Base-by-base conservation (phyloP, 495 filamentous ascomycete species). In the Xylaria castorea region DNA sequence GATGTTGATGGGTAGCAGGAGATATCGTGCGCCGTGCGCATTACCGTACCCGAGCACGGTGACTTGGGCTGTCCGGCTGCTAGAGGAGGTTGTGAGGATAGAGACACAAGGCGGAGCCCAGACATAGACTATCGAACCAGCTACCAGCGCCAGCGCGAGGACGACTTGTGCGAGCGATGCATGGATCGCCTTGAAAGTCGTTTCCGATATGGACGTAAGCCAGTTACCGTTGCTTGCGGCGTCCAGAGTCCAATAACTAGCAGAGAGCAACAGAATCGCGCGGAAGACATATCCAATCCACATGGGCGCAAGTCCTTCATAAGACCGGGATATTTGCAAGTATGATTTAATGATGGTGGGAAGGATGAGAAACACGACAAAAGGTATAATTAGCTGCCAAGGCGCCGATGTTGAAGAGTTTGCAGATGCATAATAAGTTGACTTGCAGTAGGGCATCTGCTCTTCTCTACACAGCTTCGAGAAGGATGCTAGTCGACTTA, bases 391-490 rank as follows among this genome's bases (percentile, higher is more conserved):
- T 5, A 98, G 84, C 79, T 97, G 94, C 94, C 95, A 98, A 5
- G 91, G 90, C 1, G 95, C 93, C 2, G 96, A 98, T 34, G 94
- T 97, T 0, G 96, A 98, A 1, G 94, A 97, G 8, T 89, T 93
- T 12, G 92, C 90, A 0, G 95, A 97, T 25, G 96, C 90, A 79
- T 98, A 98, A 83, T 97, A 99, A 9, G 96, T 98, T 0, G 95
- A 97, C 48, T 88, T 89, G 85, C 96, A 99, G 83, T 91, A 93
- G 1, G 97, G 96, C 93, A 98, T 97, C 81, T 98, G 96, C 80
- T 99, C 96, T 79, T 99, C 96, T 67, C 96, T 92, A 78, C 96
- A 99, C 40, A 98, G 90, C 71, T 94, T 92, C 27, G 97, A 98
- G 72, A 97, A 89, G 16, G 94, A 97, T 4, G 94, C 92, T 7